phyloP scores from a whole-genome alignment of 1,284 basidiomycete genomes.

The Chiua sp. region DNA sequence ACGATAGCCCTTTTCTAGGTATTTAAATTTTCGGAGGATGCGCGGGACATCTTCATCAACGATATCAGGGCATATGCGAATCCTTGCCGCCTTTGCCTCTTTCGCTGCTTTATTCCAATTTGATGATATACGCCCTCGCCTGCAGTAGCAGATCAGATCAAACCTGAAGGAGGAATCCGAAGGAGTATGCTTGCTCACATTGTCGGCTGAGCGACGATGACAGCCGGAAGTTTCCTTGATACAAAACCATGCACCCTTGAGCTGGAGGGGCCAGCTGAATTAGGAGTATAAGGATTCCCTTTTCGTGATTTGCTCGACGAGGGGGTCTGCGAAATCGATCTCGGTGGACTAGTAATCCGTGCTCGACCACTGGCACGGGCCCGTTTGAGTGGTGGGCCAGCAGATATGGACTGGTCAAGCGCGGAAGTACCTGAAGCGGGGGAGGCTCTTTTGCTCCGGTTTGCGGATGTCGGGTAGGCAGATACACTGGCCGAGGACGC shows the following conservation, averaged over 20 bases:
- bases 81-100: conserved; percentile 44
- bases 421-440: conserved; percentile 16
- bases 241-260: conserved; percentile 1
- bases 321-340: conserved; percentile 1
- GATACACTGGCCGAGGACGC: conserved; percentile 12
- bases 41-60: conserved; percentile 53
- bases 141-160: conserved; percentile 14
- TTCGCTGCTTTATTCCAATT: conserved; percentile 48
- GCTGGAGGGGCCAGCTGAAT: conserved; percentile 19
- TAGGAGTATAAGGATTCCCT: conserved; percentile 7
- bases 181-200: conserved; percentile 30
- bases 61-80: conserved; percentile 54
- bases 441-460: conserved; percentile 17
- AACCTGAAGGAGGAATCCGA: not conserved
- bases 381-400: conserved; percentile 17
- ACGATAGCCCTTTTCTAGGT: conserved; percentile 56
- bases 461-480: conserved; percentile 8
- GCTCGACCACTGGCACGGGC: conserved; percentile 4
- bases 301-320: conserved; percentile 12
- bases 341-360: conserved; percentile 14
- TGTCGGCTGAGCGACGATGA: conserved; percentile 27
- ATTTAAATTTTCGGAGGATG: conserved; percentile 48
- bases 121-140: conserved; percentile 38
- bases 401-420: conserved; percentile 23
- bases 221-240: conserved; percentile 16